Percentiles rank a stretch among this genome's conserved stretches.
These are phyloP conservation scores for Penicillium tannophilum DNA, from an alignment of 495 filamentous ascomycete species.

Conservation along the genomic window DNA sequence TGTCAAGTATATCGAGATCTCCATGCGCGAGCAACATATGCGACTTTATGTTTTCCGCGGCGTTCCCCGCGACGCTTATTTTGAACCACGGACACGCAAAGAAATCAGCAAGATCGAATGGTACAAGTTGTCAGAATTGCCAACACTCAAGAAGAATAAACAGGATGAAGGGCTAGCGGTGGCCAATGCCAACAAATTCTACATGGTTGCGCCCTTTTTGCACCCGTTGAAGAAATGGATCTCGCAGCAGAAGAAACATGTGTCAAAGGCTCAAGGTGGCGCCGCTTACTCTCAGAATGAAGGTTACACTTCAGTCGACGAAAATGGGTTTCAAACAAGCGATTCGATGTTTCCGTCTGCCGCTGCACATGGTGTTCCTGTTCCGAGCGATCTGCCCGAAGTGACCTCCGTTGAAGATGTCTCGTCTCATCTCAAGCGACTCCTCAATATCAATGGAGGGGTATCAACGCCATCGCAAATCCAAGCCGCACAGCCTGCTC, in stretches of 20 bases:
- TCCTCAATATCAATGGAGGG: slow-evolving; percentile 61
- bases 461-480: slow-evolving; percentile 15
- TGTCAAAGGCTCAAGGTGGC: slow-evolving; percentile 40
- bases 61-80: slow-evolving; percentile 80
- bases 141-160: slow-evolving; percentile 72
- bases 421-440: slow-evolving; percentile 62
- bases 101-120: slow-evolving; percentile 96
- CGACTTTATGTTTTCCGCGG: slow-evolving; percentile 86
- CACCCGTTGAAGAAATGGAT: slow-evolving; percentile 90
- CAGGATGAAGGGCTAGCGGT: slow-evolving; percentile 55
- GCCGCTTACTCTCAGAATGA: slow-evolving; percentile 29
- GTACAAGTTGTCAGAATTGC: slow-evolving; percentile 87
- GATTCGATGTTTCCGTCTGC: slow-evolving; percentile 19
- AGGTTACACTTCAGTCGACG: slow-evolving; percentile 43
- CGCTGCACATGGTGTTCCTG: slow-evolving; percentile 27
- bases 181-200: slow-evolving; percentile 81
- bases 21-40: slow-evolving; percentile 91
- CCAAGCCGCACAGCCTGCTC: slow-evolving; percentile 11
- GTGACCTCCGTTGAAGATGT: slow-evolving; percentile 47
- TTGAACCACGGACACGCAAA: slow-evolving; percentile 88
- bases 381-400: slow-evolving; percentile 47
- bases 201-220: slow-evolving; percentile 96
- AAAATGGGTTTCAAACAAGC: slow-evolving; percentile 24
- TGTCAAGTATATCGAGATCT: slow-evolving; percentile 79
- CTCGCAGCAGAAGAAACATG: slow-evolving; percentile 71